Percentiles rank a stretch among this genome's conserved stretches.
Conservation (phyloP, 371 early-diverging fungal species). For the Syncephalastrum contaminatum region DNA sequence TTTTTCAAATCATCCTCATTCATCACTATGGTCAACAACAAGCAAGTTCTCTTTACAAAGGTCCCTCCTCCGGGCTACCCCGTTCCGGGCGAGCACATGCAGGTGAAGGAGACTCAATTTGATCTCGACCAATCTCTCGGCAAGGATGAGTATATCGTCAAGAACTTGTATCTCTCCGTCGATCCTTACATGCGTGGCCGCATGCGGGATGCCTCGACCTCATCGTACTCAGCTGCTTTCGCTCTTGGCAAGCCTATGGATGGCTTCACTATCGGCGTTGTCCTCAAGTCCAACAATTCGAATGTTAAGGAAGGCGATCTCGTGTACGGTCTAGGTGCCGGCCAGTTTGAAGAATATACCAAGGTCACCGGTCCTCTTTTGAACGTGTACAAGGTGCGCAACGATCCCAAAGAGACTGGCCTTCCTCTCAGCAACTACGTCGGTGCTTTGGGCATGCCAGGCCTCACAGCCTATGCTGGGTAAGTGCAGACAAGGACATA, state of each 20-base stretch:
- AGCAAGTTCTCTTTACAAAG: conserved; percentile 36
- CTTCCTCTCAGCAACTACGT: conserved; percentile 54
- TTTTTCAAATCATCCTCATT: not conserved
- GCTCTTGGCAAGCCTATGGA: conserved; percentile 55
- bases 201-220: conserved; percentile 51
- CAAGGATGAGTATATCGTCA: conserved; percentile 57
- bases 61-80: conserved; percentile 38
- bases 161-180: conserved; percentile 41
- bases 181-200: conserved; percentile 64
- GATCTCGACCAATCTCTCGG: conserved; percentile 44
- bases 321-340: conserved; percentile 54
- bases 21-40: conserved; percentile 17
- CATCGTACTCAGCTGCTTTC: conserved; percentile 58
- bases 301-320: conserved; percentile 61
- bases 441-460: conserved; percentile 58
- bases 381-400: conserved; percentile 26
- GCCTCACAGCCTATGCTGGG: conserved; percentile 48
- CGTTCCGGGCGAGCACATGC: conserved; percentile 47
- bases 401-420: conserved; percentile 38
- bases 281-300: conserved; percentile 56
- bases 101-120: conserved; percentile 35
- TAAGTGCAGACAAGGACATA: conserved; percentile 1
- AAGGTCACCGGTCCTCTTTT: conserved; percentile 23
- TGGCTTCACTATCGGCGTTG: conserved; percentile 61
- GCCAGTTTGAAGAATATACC: conserved; percentile 55